Base-by-base conservation (phyloP, 768 basidiomycete species). In the Cystobasidiopsis lactophilus region DNA sequence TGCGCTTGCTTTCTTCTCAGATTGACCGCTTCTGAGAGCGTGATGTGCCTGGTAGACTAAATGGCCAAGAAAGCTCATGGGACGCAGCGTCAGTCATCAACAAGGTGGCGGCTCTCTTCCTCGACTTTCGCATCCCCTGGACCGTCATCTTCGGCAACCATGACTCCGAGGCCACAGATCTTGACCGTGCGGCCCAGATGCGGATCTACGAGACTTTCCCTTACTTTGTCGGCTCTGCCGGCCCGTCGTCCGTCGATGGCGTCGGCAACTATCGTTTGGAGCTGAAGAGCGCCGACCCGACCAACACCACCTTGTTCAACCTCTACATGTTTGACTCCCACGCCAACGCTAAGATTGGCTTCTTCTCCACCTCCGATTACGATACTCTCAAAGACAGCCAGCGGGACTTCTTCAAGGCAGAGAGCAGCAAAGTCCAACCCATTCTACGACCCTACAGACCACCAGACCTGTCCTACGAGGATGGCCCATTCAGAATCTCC, bases 81-180 rank as follows among this genome's bases (percentile, higher is more conserved):
- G 86, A 93, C 57, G 72, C 84, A 1, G 77, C 78, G 60, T 82
- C 80, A 3, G 80, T 91, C 3, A 69, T 95, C 5, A 80, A 88
- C 14, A 95, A 95, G 67, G 89, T 89, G 61, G 77, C 85, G 0
- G 71, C 70, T 29, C 76, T 77, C 0, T 83, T 82, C 4, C 80
- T 79, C 14, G 75, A 78, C 13, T 74, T 78, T 44, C 67, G 73
- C 21, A 80, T 91, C 35, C 82, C 89, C 0, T 98, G 89, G 89
- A 77, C 85, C 3, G 80, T 78, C 0, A 74, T 95, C 2, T 89
- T 95, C 65, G 91, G 91, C 1, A 95, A 98, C 62, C 91, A 98
- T 65, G 91, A 95, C 59, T 74, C 77, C 40, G 81, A 88, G 55
- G 72, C 76, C 47, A 64, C 62, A 2, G 80, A 79, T 14, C 59